A percentile compares a stretch with the other conserved stretches of the same genome.
Conservation (phyloP, 1,139 yeast genomes). For the Hemisphaericaspora subhashii region DNA sequence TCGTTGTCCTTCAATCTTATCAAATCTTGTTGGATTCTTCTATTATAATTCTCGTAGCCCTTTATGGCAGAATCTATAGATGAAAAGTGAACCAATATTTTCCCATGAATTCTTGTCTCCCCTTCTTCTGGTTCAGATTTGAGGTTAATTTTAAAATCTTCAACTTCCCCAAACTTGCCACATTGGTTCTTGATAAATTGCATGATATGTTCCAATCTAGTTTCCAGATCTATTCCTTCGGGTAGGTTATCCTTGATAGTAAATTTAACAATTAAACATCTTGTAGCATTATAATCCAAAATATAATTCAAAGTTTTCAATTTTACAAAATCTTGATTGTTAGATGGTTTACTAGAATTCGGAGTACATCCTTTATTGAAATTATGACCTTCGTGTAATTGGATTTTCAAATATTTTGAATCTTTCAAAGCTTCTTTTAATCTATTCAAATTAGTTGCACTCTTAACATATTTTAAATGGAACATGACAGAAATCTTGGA, state of each 20-base stretch:
- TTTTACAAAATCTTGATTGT: constrained; percentile 38
- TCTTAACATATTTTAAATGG: constrained; percentile 34
- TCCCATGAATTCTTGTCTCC: constrained; percentile 14
- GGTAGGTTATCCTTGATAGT: constrained; percentile 12
- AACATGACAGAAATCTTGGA: constrained; percentile 36
- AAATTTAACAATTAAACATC: constrained; percentile 29
- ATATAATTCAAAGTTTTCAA: constrained; percentile 45
- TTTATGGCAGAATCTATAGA: constrained; percentile 44
- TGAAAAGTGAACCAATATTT: constrained; percentile 33
- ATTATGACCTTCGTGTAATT: constrained; percentile 30
- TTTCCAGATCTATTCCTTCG: constrained; percentile 4
- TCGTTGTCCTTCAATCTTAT: constrained; percentile 20
- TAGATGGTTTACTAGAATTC: constrained; percentile 7
- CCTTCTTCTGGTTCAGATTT: constrained; percentile 1
- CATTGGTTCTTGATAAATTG: constrained; percentile 22
- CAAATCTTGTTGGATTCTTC: constrained; percentile 26
- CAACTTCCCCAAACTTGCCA: constrained; percentile 37
- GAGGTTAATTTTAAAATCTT: constrained; percentile 23
- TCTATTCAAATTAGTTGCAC: constrained; percentile 24
- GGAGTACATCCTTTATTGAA: constrained; percentile 4
- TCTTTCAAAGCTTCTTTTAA: constrained; percentile 28
- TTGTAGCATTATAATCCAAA: constrained; percentile 40
- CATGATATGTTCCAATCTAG: constrained; percentile 5
- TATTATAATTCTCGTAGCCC: constrained; percentile 33
- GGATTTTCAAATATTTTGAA: constrained; percentile 33